A percentile compares a stretch with the other conserved stretches of the same genome.
phyloP scores from a whole-genome alignment of 2,329 filamentous ascomycete genomes.

The Xylariaceae sp. region DNA sequence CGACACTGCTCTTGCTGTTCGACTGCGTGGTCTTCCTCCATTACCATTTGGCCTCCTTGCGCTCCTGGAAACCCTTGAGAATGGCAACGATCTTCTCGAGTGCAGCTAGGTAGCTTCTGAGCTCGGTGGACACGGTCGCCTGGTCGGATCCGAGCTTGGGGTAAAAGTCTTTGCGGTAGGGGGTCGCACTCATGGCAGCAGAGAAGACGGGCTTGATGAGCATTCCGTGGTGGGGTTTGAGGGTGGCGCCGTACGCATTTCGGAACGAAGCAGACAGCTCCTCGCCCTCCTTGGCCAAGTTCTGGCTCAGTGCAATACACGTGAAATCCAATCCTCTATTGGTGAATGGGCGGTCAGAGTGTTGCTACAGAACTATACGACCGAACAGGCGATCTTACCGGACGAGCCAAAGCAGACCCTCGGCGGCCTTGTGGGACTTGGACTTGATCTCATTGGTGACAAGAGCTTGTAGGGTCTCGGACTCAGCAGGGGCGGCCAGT shows the following conservation, averaged over 20 bases:
- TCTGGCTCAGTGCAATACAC: constrained; percentile 73
- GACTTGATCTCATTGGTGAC: constrained; percentile 82
- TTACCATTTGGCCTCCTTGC: constrained; percentile 58
- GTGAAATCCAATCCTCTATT: constrained; percentile 97
- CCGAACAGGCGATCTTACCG: constrained; percentile 54
- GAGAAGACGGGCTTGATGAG: constrained; percentile 88
- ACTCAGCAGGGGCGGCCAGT: constrained; percentile 71
- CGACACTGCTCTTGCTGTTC: no score
- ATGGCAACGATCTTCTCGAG: constrained; percentile 77
- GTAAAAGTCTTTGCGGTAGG: constrained; percentile 93
- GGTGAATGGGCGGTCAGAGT: constrained; percentile 13
- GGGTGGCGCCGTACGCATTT: constrained; percentile 74
- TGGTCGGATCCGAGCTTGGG: constrained; percentile 71
- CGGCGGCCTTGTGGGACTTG: constrained; percentile 83
- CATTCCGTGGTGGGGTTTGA: constrained; percentile 89
- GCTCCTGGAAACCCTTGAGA: constrained; percentile 57
- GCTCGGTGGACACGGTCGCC: constrained; percentile 57
- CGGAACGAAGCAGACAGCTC: constrained; percentile 88
- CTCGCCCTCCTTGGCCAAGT: constrained; percentile 62
- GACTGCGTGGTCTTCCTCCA: no score
- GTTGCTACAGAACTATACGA: no score
- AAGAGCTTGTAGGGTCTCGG: constrained; percentile 80
- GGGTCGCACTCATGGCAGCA: constrained; percentile 87
- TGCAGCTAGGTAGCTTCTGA: constrained; percentile 69
- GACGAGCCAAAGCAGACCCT: constrained; percentile 86